Evolutionary conservation across 139 green algal genomes (phyloP).

Genomic region (Zygnema circumcarinatum): DNA sequence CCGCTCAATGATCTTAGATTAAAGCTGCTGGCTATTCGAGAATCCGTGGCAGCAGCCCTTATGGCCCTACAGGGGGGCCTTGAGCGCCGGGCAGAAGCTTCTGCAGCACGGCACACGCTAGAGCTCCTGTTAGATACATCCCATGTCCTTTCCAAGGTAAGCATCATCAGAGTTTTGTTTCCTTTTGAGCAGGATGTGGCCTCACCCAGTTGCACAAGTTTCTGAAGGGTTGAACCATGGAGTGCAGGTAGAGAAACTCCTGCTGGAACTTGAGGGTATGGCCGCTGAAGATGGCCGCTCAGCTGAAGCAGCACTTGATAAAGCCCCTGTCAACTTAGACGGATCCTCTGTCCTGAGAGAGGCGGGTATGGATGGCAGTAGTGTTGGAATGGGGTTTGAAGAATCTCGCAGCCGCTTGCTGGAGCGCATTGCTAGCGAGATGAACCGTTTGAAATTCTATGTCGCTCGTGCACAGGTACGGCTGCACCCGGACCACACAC

Average conservation of each 20-base stretch:
- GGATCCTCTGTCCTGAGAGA: background rate
- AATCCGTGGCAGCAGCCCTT: slow-evolving; percentile 67
- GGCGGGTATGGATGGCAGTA: background rate
- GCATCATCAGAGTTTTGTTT: background rate
- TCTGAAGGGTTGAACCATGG: background rate
- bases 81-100: slow-evolving; percentile 73
- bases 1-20: slow-evolving; percentile 72
- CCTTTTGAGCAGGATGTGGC: background rate
- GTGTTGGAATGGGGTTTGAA: slow-evolving; percentile 49
- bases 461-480: slow-evolving; percentile 58
- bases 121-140: slow-evolving; percentile 87
- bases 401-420: slow-evolving; percentile 75
- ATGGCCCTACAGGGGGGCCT: slow-evolving; percentile 76
- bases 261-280: slow-evolving; percentile 73
- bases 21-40: slow-evolving; percentile 63
- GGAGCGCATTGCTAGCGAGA: slow-evolving; percentile 87
- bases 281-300: slow-evolving; percentile 18
- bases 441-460: slow-evolving; percentile 85
- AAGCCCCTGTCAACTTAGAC: slow-evolving; percentile 12
- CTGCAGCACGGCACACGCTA: slow-evolving; percentile 73
- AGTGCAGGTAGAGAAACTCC: slow-evolving; percentile 88
- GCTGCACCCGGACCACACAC: background rate
- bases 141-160: slow-evolving; percentile 84
- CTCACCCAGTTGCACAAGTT: slow-evolving; percentile 5
- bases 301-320: slow-evolving; percentile 4